Evolutionary conservation across 2,329 filamentous ascomycete genomes (phyloP), one percentile per base, ranked within the genome.

Genomic region (Juglanconis oblonga): DNA sequence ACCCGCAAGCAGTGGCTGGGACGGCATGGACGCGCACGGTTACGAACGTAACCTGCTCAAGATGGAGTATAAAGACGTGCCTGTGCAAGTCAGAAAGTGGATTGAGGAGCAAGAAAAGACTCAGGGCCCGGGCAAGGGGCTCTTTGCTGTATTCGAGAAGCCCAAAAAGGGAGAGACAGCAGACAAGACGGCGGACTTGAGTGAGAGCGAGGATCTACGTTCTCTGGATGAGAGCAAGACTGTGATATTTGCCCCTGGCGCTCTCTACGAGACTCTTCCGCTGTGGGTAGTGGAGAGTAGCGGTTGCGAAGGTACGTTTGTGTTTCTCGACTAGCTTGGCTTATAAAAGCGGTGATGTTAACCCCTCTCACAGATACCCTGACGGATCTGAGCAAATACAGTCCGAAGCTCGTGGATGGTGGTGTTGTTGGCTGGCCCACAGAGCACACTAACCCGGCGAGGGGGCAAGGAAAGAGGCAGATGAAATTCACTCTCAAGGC

Each of bases 231-330:
- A 69, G 52, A 64, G 72, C 53, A 70, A 68, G 59, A 68, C 79
- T 2, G 77, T 77, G n/a, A 74, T 83, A 35, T 84, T 84, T 67
- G 80, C 81, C 17, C 80, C 81, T 0, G 81, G 80, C 0, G 80
- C 80, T 9, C 65, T 83, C 9, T 82, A 83, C 59, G 73, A 77
- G 38, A 72, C 76, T 10, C 64, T 82, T 51, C 81, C 81, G 38
- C 70, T 83, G 3, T 83, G 79, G 78, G 74, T 79, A 1, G 79
- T 79, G 1, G 75, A 74, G 59, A 65, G 64, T 6, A 77, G 72
- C 44, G 67, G 71, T 33, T 82, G 80, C 65, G 72, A 76, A 60
- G 76, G 77, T 77, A 63, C 10, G 44, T 36, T 40, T 5, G 14
- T 6, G 3, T 50, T 32, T 10, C 7, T 45, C 13, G 14, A 31